Evolutionary conservation across 2,329 filamentous ascomycete species (phyloP).

Genomic region (Pseudogymnoascus sp.): DNA sequence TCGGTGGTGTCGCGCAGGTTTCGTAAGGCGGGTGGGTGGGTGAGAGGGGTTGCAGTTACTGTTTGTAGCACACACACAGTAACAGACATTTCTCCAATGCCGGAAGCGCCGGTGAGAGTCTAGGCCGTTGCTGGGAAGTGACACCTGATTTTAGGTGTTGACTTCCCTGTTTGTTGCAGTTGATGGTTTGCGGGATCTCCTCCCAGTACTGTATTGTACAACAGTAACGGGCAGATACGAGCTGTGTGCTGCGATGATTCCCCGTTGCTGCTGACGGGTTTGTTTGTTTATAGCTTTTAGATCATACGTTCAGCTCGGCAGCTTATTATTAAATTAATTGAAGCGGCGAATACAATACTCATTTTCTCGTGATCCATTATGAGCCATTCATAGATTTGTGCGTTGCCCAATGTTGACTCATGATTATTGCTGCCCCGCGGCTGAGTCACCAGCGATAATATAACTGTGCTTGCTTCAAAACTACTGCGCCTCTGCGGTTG

Average conservation of each 20-base stretch:
- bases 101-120: constrained; percentile 2
- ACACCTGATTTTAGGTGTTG: not conserved
- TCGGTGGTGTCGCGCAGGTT: not conserved
- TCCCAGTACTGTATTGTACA: not conserved
- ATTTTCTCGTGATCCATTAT: constrained; percentile 12
- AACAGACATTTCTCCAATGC: not conserved
- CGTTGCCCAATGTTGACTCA: not conserved
- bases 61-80: not conserved
- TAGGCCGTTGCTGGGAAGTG: not conserved
- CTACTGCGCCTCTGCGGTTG: constrained; percentile 17
- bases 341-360: not conserved
- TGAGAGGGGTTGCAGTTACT: not conserved
- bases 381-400: constrained; percentile 21
- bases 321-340: constrained; percentile 1
- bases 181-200: not conserved
- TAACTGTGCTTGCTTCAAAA: constrained; percentile 16
- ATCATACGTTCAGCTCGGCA: not conserved
- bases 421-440: not conserved
- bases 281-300: not conserved
- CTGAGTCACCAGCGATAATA: constrained; percentile 13
- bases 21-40: not conserved
- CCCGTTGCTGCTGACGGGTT: not conserved
- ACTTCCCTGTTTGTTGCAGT: not conserved
- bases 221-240: not conserved
- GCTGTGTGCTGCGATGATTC: not conserved